A percentile compares a stretch with the other conserved stretches of the same genome.
Conservation (phyloP, 139 green algal species). For the Coccomyxa sp. region DNA sequence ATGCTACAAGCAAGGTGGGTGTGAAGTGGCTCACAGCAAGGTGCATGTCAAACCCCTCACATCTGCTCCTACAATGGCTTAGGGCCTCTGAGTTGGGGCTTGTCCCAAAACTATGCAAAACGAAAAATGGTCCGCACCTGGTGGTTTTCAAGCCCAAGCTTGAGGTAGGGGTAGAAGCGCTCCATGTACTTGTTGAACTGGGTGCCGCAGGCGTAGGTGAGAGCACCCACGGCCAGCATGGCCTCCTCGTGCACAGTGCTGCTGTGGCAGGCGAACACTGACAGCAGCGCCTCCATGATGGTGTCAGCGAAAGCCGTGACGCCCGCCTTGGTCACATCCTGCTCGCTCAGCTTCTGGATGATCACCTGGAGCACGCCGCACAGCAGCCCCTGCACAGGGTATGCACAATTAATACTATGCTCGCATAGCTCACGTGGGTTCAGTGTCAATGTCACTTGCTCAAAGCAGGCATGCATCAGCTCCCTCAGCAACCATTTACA, state of each 20-base stretch:
- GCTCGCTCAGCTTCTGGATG: slow-evolving; percentile 78
- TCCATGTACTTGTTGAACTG: slow-evolving; percentile 93
- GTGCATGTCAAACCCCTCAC: too few species aligned
- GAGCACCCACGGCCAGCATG: slow-evolving; percentile 87
- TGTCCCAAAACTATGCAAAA: too few species aligned
- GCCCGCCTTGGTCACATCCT: slow-evolving; percentile 58
- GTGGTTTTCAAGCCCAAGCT: slow-evolving; percentile 82
- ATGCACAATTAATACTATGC: too few species aligned
- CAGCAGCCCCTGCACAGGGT: slow-evolving; percentile 72
- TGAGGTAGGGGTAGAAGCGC: slow-evolving; percentile 77
- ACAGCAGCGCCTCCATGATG: slow-evolving; percentile 60
- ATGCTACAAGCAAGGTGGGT: too few species aligned
- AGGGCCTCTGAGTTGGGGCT: too few species aligned
- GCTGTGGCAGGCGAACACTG: slow-evolving; percentile 36
- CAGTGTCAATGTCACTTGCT: not conserved
- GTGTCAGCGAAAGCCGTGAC: slow-evolving; percentile 74
- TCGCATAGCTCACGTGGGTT: not conserved
- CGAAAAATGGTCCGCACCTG: slow-evolving; percentile 24
- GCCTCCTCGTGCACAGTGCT: slow-evolving; percentile 89
- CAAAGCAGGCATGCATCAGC: not conserved
- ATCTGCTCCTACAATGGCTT: too few species aligned
- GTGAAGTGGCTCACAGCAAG: too few species aligned
- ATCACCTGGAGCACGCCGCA: slow-evolving; percentile 90
- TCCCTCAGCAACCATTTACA: too few species aligned
- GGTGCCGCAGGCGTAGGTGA: slow-evolving; percentile 70